Percentiles rank a stretch among this genome's conserved stretches.
Evolutionary conservation across 495 filamentous ascomycete genomes (phyloP).

Genomic region (Symbiotaphrina buchneri): DNA sequence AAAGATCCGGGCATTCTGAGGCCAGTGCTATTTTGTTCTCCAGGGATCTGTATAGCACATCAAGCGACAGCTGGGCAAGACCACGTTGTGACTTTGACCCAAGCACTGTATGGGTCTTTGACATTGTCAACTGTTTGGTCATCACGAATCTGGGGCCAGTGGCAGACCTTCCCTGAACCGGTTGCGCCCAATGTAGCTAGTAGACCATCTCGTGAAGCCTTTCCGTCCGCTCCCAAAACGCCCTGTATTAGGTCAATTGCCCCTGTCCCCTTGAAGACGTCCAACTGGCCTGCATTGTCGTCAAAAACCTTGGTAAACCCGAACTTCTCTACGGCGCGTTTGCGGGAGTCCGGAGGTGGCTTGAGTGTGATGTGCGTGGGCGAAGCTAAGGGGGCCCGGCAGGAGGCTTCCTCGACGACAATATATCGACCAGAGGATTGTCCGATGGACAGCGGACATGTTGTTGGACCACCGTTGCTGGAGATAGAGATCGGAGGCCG

Average conservation of each 20-base stretch:
- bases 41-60: conserved; percentile 68
- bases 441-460: conserved; percentile 1
- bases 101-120: conserved; percentile 86
- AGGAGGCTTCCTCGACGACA: conserved; percentile 35
- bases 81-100: conserved; percentile 72
- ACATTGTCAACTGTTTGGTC: background rate
- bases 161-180: conserved; percentile 75
- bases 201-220: conserved; percentile 67
- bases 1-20: conserved; percentile 32
- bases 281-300: conserved; percentile 59
- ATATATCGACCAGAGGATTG: conserved; percentile 43
- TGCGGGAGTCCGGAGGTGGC: conserved; percentile 54
- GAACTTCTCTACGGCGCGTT: conserved; percentile 79
- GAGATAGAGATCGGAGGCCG: conserved; percentile 36
- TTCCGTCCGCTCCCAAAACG: conserved; percentile 41
- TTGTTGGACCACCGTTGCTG: conserved; percentile 9
- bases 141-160: background rate
- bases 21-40: conserved; percentile 33
- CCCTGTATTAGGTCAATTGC: conserved; percentile 56
- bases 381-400: conserved; percentile 13
- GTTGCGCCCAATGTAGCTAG: conserved; percentile 88
- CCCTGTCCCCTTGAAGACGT: conserved; percentile 68
- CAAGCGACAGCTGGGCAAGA: conserved; percentile 75
- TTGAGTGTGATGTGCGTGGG: conserved; percentile 76
- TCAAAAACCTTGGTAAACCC: conserved; percentile 88